Evolutionary conservation across 495 filamentous ascomycete species (phyloP).

Genomic region (Penicillium mononematosum): DNA sequence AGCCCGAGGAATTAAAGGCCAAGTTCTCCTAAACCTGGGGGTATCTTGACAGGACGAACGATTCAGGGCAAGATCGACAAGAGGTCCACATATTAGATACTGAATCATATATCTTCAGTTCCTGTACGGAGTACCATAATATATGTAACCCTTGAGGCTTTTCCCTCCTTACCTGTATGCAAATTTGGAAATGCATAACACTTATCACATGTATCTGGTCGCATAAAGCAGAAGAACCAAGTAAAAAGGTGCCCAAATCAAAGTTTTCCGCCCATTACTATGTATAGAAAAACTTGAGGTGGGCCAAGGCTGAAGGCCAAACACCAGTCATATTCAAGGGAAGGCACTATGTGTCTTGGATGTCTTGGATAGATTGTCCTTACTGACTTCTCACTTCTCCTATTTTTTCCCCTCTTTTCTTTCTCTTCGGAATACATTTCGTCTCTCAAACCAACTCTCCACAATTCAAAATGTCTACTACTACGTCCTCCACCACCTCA

Average conservation of each 20-base stretch:
- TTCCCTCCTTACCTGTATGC: background rate
- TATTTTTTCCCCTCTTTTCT: background rate
- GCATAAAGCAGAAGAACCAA: background rate
- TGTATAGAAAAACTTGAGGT: conserved; percentile 1
- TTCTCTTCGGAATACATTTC: background rate
- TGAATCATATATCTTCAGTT: background rate
- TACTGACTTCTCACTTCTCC: background rate
- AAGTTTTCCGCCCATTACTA: background rate
- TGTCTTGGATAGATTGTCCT: conserved; percentile 7
- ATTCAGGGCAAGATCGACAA: background rate
- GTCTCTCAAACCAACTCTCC: background rate
- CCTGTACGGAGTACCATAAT: background rate
- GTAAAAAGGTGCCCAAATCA: background rate
- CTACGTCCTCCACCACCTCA: conserved; percentile 16
- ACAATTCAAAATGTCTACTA: conserved; percentile 21
- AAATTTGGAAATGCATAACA: background rate
- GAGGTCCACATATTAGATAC: background rate
- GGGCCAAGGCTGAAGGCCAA: background rate
- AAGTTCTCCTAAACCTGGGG: background rate
- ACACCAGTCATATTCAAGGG: conserved; percentile 10
- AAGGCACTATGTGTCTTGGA: conserved; percentile 8
- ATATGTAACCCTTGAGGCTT: background rate
- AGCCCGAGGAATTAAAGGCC: background rate
- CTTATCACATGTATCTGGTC: conserved; percentile 6
- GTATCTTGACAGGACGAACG: background rate